phyloP scores from a whole-genome alignment of 164 flowering plant species.

The Chloranthus sessilifolius region DNA sequence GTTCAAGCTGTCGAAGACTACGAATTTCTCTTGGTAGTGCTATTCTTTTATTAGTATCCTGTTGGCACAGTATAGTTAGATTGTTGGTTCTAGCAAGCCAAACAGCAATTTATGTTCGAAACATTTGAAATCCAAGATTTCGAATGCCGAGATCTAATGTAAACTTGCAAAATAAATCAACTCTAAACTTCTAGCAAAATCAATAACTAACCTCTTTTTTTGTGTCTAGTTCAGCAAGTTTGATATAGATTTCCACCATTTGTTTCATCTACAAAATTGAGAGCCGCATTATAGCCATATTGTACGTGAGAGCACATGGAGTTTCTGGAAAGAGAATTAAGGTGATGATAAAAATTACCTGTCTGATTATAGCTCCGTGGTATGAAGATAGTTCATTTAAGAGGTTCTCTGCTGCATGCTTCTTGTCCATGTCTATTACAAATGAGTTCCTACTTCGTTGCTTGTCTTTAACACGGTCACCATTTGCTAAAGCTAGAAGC shows the following conservation, averaged over 20 bases:
- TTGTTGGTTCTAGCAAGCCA: not conserved
- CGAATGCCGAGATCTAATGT: not conserved
- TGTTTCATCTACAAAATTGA: constrained; percentile 64
- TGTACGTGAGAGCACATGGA: not conserved
- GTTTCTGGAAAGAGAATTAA: not conserved
- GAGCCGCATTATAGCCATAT: not conserved
- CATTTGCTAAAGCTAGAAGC: constrained; percentile 97
- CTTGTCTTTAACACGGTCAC: constrained; percentile 96
- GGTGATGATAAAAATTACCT: constrained; percentile 32
- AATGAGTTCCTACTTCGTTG: constrained; percentile 90
- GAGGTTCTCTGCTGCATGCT: constrained; percentile 80
- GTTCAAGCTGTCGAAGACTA: constrained; percentile 74
- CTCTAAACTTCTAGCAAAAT: constrained; percentile 6
- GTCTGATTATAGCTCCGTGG: constrained; percentile 71
- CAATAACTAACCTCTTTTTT: constrained; percentile 63
- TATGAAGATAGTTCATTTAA: constrained; percentile 58
- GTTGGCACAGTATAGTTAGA: constrained; percentile 23
- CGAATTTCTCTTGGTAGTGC: constrained; percentile 85
- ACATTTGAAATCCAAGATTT: not conserved
- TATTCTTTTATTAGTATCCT: constrained; percentile 76
- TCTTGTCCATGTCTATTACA: constrained; percentile 95
- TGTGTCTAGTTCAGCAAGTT: constrained; percentile 94
- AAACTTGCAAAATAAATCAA: not conserved
- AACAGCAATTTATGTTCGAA: not conserved
- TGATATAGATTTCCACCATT: constrained; percentile 93